These are phyloP conservation scores for Cryphonectria radicalis DNA, from an alignment of 2,329 filamentous ascomycete species.

Conservation along the genomic window DNA sequence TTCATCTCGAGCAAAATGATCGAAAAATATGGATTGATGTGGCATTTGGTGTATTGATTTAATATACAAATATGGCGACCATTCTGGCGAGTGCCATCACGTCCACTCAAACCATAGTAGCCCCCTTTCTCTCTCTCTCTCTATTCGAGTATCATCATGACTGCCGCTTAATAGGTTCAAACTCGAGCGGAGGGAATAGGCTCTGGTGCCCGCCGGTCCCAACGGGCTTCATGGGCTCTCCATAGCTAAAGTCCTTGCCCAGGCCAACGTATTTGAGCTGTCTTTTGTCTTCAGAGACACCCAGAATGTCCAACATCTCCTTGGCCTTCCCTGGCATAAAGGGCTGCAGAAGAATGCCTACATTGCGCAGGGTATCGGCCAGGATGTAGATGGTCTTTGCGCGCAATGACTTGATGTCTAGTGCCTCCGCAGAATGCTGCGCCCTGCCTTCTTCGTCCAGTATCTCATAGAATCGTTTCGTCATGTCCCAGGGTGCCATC, in stretches of 20 bases:
- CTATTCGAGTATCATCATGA: slow-evolving; percentile 24
- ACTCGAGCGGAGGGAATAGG: slow-evolving; percentile 57
- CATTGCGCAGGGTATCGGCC: slow-evolving; percentile 77
- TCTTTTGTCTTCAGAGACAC: slow-evolving; percentile 67
- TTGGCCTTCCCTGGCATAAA: slow-evolving; percentile 83
- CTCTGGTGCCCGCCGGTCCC: slow-evolving; percentile 45
- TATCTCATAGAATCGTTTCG: slow-evolving; percentile 36
- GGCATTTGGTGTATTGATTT: neutral
- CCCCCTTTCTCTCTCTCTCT: neutral
- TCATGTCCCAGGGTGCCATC: slow-evolving; percentile 69
- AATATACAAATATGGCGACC: neutral
- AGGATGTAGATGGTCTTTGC: slow-evolving; percentile 67
- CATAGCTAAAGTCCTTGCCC: slow-evolving; percentile 73
- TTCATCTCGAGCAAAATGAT: neutral
- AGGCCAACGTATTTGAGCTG: slow-evolving; percentile 64
- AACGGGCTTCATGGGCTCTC: slow-evolving; percentile 44
- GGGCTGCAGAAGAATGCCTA: slow-evolving; percentile 84
- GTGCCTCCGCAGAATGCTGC: slow-evolving; percentile 36
- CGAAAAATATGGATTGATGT: neutral
- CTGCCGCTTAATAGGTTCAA: slow-evolving; percentile 41
- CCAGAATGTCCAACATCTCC: slow-evolving; percentile 75
- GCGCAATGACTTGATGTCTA: slow-evolving; percentile 46
- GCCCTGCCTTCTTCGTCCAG: neutral
- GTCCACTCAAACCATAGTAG: neutral
- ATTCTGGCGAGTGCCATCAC: neutral